Conservation (phyloP, 2,329 filamentous ascomycete species). For the Verticillium nubilum region DNA sequence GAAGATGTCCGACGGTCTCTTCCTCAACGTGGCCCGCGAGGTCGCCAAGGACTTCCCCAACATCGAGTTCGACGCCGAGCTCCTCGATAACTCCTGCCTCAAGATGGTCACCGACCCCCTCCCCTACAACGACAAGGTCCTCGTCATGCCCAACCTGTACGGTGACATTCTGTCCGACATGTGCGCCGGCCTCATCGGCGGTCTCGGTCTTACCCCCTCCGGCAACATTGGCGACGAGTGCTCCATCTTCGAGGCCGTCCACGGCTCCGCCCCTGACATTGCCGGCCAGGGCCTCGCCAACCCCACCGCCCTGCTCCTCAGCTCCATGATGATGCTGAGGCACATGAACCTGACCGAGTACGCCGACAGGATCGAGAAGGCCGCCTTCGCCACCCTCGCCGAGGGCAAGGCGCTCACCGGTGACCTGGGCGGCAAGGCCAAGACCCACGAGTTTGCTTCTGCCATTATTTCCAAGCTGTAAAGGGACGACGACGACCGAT, state of each 20-base stretch:
- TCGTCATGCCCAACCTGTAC: slow-evolving; percentile 98
- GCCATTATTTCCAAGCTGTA: slow-evolving; percentile 77
- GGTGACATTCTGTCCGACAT: slow-evolving; percentile 99
- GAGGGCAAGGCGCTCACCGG: slow-evolving; percentile 96
- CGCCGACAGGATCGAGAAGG: slow-evolving; percentile 83
- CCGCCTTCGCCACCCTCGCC: slow-evolving; percentile 89
- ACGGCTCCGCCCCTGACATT: slow-evolving; percentile 95
- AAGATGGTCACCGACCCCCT: slow-evolving; percentile 96
- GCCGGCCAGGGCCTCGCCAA: slow-evolving; percentile 94
- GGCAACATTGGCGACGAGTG: slow-evolving; percentile 99
- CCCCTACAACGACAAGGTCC: slow-evolving; percentile 98
- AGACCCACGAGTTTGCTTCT: slow-evolving; percentile 88
- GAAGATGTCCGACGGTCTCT: slow-evolving; percentile 99
- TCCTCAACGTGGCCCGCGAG: slow-evolving; percentile 79
- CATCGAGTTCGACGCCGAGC: slow-evolving; percentile 95
- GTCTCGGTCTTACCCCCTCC: slow-evolving; percentile 92
- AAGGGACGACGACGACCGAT: slow-evolving; percentile 15
- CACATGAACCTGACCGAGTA: slow-evolving; percentile 91
- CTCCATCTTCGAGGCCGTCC: slow-evolving; percentile 99
- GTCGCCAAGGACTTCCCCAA: slow-evolving; percentile 93
- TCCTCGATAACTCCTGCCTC: slow-evolving; percentile 98
- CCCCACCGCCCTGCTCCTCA: slow-evolving; percentile 91
- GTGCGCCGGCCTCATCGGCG: slow-evolving; percentile 97
- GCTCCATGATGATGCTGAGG: slow-evolving; percentile 98
- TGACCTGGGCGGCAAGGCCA: slow-evolving; percentile 92